Evolutionary conservation across 768 basidiomycete species (phyloP).

Genomic region (Suillus luteus): DNA sequence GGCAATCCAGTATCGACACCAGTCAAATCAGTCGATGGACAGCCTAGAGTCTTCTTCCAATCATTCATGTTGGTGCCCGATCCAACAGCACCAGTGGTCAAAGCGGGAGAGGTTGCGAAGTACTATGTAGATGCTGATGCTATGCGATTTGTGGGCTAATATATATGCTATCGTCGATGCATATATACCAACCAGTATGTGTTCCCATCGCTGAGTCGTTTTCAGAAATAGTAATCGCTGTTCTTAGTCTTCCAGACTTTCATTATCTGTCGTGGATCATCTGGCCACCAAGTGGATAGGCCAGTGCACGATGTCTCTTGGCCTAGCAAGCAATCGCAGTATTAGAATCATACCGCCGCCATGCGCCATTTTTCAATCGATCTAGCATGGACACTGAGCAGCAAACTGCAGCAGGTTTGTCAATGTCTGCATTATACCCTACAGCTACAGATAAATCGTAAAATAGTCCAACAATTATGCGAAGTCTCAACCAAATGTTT

Average conservation of each 20-base stretch:
- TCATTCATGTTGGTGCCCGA: conserved; percentile 86
- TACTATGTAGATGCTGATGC: conserved; percentile 82
- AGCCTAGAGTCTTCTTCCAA: conserved; percentile 84
- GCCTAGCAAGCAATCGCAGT: neutral
- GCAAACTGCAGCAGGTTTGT: neutral
- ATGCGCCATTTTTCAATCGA: neutral
- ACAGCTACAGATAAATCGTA: conserved; percentile 10
- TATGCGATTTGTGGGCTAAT: conserved; percentile 78
- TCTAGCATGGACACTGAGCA: neutral
- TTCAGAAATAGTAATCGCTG: neutral
- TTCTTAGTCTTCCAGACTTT: conserved; percentile 7
- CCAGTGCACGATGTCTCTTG: neutral
- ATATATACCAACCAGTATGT: neutral
- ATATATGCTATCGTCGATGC: neutral
- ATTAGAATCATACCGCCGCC: neutral
- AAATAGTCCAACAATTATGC: neutral
- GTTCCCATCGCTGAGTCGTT: neutral
- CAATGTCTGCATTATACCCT: conserved; percentile 6
- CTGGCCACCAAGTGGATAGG: neutral
- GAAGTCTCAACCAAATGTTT: conserved; percentile 76
- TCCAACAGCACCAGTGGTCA: conserved; percentile 59
- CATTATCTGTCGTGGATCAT: neutral
- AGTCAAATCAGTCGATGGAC: conserved; percentile 62
- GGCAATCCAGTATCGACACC: conserved; percentile 57
- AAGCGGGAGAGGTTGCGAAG: conserved; percentile 74